phyloP scores from a whole-genome alignment of 208 protist species.

The Herpetomonas samuelpessoai region DNA sequence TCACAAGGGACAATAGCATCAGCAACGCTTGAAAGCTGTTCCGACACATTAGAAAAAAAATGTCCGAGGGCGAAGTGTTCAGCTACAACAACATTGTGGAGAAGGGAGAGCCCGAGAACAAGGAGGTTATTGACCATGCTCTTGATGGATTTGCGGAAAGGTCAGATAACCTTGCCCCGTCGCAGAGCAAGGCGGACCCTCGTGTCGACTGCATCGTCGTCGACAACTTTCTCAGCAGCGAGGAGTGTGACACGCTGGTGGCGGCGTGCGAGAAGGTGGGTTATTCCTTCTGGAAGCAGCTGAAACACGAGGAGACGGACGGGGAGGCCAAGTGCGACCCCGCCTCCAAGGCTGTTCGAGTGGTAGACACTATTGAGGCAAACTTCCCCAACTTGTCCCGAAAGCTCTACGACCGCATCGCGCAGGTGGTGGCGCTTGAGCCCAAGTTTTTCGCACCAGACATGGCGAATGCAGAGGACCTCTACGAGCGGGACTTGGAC shows the following conservation, averaged over 20 bases:
- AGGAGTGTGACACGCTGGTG: conserved; percentile 69
- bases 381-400: conserved; percentile 58
- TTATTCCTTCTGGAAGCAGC: conserved; percentile 76
- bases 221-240: conserved; percentile 66
- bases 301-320: conserved; percentile 32
- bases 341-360: conserved; percentile 55
- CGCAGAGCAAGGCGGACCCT: conserved; percentile 14
- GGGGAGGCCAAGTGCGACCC: conserved; percentile 33
- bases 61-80: conserved; percentile 29
- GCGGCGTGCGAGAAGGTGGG: conserved; percentile 70
- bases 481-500: conserved; percentile 76
- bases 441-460: conserved; percentile 55
- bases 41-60: no score
- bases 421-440: conserved; percentile 43
- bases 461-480: conserved; percentile 50
- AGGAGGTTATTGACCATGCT: conserved; percentile 58
- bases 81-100: conserved; percentile 90
- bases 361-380: conserved; percentile 87
- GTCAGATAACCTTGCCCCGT: not conserved
- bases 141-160: conserved; percentile 13
- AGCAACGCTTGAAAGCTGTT: no score
- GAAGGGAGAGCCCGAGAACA: conserved; percentile 69
- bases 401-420: conserved; percentile 65
- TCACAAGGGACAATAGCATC: no score
- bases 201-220: conserved; percentile 73